Conservation (phyloP, 345 rosid genomes). For the Hibiscus syriacus region DNA sequence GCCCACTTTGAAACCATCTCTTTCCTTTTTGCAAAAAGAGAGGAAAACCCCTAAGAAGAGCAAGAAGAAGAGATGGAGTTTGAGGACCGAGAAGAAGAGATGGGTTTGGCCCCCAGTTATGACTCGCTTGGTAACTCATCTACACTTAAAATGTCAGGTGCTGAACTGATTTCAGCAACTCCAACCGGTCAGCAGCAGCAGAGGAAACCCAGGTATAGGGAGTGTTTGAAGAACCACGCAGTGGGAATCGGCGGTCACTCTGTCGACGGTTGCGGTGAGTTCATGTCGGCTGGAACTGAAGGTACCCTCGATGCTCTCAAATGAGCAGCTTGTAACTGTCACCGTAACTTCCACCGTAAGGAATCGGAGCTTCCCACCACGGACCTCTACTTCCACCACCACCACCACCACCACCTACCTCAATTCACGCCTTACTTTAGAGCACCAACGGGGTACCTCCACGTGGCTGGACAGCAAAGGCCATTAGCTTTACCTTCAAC, state of each 20-base stretch:
- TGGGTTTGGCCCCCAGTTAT: slow-evolving; percentile 34
- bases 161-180: neutral
- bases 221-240: slow-evolving; percentile 76
- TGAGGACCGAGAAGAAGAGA: slow-evolving; percentile 54
- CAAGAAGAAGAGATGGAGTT: slow-evolving; percentile 29
- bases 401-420: slow-evolving; percentile 23
- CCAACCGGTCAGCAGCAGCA: slow-evolving; percentile 16
- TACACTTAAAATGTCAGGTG: slow-evolving; percentile 24
- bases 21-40: neutral
- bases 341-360: slow-evolving; percentile 81
- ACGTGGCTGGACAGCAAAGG: slow-evolving; percentile 27
- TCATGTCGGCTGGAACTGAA: slow-evolving; percentile 67
- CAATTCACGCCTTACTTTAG: slow-evolving; percentile 52
- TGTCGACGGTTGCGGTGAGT: slow-evolving; percentile 76
- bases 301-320: slow-evolving; percentile 69
- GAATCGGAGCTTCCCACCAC: slow-evolving; percentile 25
- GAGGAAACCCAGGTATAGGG: slow-evolving; percentile 44
- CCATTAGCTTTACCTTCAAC: slow-evolving; percentile 43
- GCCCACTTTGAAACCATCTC: too few relatives aligned
- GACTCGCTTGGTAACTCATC: slow-evolving; percentile 32
- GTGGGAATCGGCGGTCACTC: slow-evolving; percentile 73
- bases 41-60: too few relatives aligned
- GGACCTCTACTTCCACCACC: slow-evolving; percentile 23
- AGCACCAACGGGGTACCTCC: slow-evolving; percentile 46
- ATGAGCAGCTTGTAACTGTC: slow-evolving; percentile 81